phyloP scores from a whole-genome alignment of 2,329 filamentous ascomycete genomes.

The Penicillium sp. region DNA sequence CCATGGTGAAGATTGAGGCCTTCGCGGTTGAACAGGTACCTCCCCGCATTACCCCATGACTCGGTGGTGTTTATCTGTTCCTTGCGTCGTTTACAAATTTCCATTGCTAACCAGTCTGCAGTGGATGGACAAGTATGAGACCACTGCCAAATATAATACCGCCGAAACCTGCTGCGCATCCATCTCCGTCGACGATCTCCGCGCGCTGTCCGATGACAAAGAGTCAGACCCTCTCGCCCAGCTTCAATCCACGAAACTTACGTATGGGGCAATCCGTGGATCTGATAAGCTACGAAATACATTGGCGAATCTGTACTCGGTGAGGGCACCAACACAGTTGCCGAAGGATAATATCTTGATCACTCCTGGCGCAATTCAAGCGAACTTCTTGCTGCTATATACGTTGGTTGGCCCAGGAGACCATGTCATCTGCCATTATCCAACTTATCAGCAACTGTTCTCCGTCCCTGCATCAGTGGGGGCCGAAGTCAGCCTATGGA shows the following conservation, averaged over 20 bases:
- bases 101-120: constrained; percentile 23
- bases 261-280: constrained; percentile 71
- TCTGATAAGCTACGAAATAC: constrained; percentile 62
- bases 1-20: constrained; percentile 43
- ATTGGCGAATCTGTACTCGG: constrained; percentile 64
- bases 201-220: constrained; percentile 54
- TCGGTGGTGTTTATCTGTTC: not conserved
- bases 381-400: constrained; percentile 76
- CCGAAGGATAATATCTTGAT: constrained; percentile 67
- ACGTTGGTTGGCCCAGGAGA: constrained; percentile 70
- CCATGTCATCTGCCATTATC: constrained; percentile 82
- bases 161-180: constrained; percentile 59
- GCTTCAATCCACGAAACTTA: constrained; percentile 56
- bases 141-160: constrained; percentile 54
- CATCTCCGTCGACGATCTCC: constrained; percentile 54
- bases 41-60: constrained; percentile 32
- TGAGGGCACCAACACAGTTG: constrained; percentile 49
- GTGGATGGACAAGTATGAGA: constrained; percentile 59
- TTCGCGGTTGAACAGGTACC: constrained; percentile 65
- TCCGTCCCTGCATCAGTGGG: constrained; percentile 70
- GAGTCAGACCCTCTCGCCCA: constrained; percentile 44
- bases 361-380: constrained; percentile 76
- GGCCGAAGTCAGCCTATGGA: constrained; percentile 75
- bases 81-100: not conserved
- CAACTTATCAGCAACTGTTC: constrained; percentile 83